Conservation (phyloP, 1,284 basidiomycete species). For the Moniliophthora roreri region DNA sequence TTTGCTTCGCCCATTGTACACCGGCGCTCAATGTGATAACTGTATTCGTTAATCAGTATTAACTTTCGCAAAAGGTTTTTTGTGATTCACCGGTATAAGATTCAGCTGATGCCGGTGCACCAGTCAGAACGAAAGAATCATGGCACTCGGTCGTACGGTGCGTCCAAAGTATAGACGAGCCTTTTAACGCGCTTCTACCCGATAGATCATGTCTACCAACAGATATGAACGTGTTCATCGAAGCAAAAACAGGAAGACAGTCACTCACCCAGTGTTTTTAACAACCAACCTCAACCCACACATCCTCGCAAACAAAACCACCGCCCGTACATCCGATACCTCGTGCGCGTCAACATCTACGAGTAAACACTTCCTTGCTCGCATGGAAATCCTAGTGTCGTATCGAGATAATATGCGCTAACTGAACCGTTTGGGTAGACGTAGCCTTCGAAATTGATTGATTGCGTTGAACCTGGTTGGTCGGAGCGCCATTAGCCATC, state of each 20-base stretch:
- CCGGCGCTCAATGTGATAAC: constrained; percentile 39
- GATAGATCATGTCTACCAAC: constrained; percentile 30
- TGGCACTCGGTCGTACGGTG: constrained; percentile 34
- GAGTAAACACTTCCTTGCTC: background rate
- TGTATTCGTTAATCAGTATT: background rate
- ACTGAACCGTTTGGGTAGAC: background rate
- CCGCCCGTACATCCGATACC: constrained; percentile 31
- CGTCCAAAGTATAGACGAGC: constrained; percentile 38
- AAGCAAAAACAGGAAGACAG: no score
- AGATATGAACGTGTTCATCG: no score
- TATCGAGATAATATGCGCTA: background rate
- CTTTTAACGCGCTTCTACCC: constrained; percentile 34
- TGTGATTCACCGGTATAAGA: background rate
- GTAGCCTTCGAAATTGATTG: background rate
- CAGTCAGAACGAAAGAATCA: constrained; percentile 30
- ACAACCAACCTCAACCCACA: constrained; percentile 38
- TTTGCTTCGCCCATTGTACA: constrained; percentile 46
- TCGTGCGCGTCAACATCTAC: constrained; percentile 27
- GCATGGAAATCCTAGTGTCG: constrained; percentile 1
- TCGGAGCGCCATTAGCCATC: constrained; percentile 3
- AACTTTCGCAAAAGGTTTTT: background rate
- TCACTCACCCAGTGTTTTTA: constrained; percentile 41
- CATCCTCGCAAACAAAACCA: constrained; percentile 31
- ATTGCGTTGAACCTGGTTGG: background rate
- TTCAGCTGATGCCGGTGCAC: constrained; percentile 19